Conservation (phyloP, 768 basidiomycete species). For the Xerocomellus dryophilus region DNA sequence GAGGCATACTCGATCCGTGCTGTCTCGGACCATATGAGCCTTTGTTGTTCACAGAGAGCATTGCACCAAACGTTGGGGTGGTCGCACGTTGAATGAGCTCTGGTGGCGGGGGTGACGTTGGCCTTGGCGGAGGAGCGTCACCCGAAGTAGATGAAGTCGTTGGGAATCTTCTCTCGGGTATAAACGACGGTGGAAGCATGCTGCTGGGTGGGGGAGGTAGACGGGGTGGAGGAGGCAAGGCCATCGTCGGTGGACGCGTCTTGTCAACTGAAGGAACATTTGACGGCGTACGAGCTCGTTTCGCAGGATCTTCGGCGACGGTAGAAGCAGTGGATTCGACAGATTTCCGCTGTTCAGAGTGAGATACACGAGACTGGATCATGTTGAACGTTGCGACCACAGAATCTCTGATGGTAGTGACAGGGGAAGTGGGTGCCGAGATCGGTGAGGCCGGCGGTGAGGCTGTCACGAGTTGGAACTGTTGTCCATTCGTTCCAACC, state of each 20-base stretch:
- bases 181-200: slow-evolving; percentile 74
- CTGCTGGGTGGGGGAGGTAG: slow-evolving; percentile 66
- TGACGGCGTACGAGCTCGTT: slow-evolving; percentile 64
- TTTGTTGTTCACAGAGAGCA: slow-evolving; percentile 54
- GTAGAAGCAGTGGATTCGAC: slow-evolving; percentile 67
- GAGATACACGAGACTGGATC: slow-evolving; percentile 48
- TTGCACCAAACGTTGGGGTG: slow-evolving; percentile 73
- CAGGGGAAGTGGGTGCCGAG: slow-evolving; percentile 31
- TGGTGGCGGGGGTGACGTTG: slow-evolving; percentile 88
- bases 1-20: slow-evolving; percentile 75
- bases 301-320: slow-evolving; percentile 43
- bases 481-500: slow-evolving; percentile 53
- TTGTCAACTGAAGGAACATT: slow-evolving; percentile 62
- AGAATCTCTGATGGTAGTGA: slow-evolving; percentile 51
- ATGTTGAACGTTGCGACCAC: slow-evolving; percentile 42
- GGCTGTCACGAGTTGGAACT: slow-evolving; percentile 61
- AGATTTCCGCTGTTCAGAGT: slow-evolving; percentile 64
- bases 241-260: slow-evolving; percentile 81
- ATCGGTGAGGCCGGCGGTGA: slow-evolving; percentile 36
- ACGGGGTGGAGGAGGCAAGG: slow-evolving; percentile 75
- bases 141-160: slow-evolving; percentile 43
- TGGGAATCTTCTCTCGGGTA: slow-evolving; percentile 63
- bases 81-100: slow-evolving; percentile 92
- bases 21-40: slow-evolving; percentile 49
- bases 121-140: slow-evolving; percentile 77